Conservation (phyloP, 164 flowering plant genomes). For the Cinnamomum micranthum region DNA sequence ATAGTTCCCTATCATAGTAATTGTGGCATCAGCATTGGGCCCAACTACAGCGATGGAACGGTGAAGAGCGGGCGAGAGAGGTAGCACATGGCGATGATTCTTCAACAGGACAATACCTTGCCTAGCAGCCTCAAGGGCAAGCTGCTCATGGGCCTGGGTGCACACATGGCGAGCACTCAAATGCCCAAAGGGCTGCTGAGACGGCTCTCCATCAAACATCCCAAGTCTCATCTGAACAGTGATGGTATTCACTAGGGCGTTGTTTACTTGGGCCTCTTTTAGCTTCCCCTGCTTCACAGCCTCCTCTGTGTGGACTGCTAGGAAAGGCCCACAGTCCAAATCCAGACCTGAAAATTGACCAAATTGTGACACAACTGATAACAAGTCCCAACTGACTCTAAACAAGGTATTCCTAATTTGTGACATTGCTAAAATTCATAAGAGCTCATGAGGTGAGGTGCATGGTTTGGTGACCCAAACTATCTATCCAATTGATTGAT, state of each 20-base stretch:
- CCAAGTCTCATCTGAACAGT: constrained; percentile 90
- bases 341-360: constrained; percentile 58
- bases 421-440: not conserved
- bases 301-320: constrained; percentile 54
- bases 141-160: constrained; percentile 53
- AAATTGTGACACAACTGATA: not conserved
- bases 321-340: constrained; percentile 89
- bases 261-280: constrained; percentile 46
- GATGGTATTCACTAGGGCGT: constrained; percentile 59
- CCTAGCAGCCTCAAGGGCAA: constrained; percentile 84
- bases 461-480: not conserved
- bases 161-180: constrained; percentile 69
- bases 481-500: too few species aligned
- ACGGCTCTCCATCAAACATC: constrained; percentile 79
- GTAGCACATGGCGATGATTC: constrained; percentile 53
- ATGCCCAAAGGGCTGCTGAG: constrained; percentile 50
- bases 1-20: constrained; percentile 87
- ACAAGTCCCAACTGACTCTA: not conserved
- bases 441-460: not conserved
- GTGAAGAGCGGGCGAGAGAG: constrained; percentile 46
- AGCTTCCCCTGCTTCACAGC: constrained; percentile 53
- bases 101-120: constrained; percentile 90
- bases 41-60: constrained; percentile 77
- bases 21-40: constrained; percentile 70
- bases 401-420: not conserved